Evolutionary conservation across 2,329 filamentous ascomycete genomes (phyloP), one percentile per base, ranked within the genome.

Genomic region (Verticillium zaregamsianum): DNA sequence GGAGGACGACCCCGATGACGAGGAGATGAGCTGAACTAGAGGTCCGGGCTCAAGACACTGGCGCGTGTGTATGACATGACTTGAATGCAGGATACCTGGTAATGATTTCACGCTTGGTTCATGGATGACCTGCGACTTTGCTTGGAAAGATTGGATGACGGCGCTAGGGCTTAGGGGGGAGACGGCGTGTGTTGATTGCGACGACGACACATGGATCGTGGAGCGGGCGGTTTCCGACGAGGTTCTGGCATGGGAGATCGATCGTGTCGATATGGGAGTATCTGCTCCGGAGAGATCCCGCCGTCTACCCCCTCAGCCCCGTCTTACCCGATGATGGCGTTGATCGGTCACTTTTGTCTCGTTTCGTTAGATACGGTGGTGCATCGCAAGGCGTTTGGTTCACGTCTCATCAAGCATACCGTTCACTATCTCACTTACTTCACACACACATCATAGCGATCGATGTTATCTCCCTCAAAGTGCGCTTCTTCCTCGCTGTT

Each of bases 1-100:
- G 5, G 83, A 86, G 63, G 85, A 81, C 2, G 86, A 88, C 63
- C 77, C 73, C 15, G 86, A 88, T 58, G 84, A 83, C 62, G 87
- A 87, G 84, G 85, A 88, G 68, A 80, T 87, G 73, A 77, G 69
- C 63, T 81, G 63, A 72, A 52, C 58, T 52, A 20, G 20, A 23
- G 45, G 45, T 52, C n/a, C 9, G 45, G n/a, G 20, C 20, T 32
- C 12, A 32, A 45, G 57, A 28, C 35, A 37, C 33, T 31, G n/a
- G 33, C 57, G 35, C 57, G 35, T 37, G 4, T 23, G 45, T 52
- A 25, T 23, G 45, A 52, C 45, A 52, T 52, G 45, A 52, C 45
- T 52, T 52, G 45, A 9, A 52, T 52, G 45, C 45, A 52, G 45
- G 45, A 52, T 52, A 52, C 45, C n/a, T 52, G 45, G 45, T 52